Evolutionary conservation across 768 basidiomycete genomes (phyloP).

Genomic region (Lentinula raphanica): DNA sequence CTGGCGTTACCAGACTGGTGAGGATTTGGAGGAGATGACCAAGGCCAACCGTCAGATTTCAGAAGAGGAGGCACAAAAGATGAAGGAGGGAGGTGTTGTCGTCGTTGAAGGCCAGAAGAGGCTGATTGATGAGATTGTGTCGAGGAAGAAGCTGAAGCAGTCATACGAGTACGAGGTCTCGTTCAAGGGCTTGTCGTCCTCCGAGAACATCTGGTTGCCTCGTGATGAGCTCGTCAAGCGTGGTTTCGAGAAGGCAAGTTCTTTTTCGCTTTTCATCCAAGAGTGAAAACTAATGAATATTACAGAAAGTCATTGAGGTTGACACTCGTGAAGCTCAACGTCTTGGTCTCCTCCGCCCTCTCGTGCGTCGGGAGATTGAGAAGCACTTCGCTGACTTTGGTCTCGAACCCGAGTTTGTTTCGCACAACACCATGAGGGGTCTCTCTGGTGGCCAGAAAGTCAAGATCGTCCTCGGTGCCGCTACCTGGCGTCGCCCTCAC

Average conservation of each 20-base stretch:
- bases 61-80: conserved; percentile 87
- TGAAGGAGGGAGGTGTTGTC: conserved; percentile 89
- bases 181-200: conserved; percentile 90
- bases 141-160: conserved; percentile 98
- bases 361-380: conserved; percentile 98
- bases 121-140: conserved; percentile 83
- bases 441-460: conserved; percentile 98
- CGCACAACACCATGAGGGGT: conserved; percentile 99
- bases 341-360: conserved; percentile 88
- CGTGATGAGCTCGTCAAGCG: conserved; percentile 97
- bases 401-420: conserved; percentile 97
- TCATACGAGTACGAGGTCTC: conserved; percentile 98
- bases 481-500: conserved; percentile 98
- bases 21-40: conserved; percentile 94
- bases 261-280: background rate
- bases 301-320: conserved; percentile 90
- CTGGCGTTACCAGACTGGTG: conserved; percentile 99
- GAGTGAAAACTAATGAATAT: too few species aligned
- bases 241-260: conserved; percentile 84
- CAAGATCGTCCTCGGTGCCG: conserved; percentile 97
- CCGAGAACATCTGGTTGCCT: conserved; percentile 96
- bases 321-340: conserved; percentile 97
- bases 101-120: conserved; percentile 94
- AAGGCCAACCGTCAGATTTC: conserved; percentile 87
- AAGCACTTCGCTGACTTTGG: conserved; percentile 99